phyloP scores from a whole-genome alignment of 2,329 filamentous ascomycete species.

The Chaetoscypha palmicola region DNA sequence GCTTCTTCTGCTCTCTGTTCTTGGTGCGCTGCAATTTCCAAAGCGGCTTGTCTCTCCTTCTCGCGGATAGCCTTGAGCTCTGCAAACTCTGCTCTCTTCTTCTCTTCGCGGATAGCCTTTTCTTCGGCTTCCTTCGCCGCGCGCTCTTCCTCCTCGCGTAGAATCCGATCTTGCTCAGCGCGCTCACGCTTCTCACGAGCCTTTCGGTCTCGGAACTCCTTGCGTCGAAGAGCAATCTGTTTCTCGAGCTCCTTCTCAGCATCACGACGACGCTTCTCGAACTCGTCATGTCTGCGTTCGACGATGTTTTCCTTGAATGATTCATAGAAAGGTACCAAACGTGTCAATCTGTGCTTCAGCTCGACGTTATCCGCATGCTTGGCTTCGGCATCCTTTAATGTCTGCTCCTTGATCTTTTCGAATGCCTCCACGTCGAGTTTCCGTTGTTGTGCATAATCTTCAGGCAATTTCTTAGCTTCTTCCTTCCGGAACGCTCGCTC shows the following conservation, averaged over 20 bases:
- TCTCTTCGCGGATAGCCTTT: slow-evolving; percentile 70
- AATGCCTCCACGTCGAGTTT: slow-evolving; percentile 73
- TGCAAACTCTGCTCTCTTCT: slow-evolving; percentile 64
- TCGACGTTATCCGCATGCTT: slow-evolving; percentile 92
- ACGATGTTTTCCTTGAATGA: slow-evolving; percentile 74
- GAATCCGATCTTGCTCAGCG: slow-evolving; percentile 73
- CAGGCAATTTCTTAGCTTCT: slow-evolving; percentile 82
- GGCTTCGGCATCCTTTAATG: slow-evolving; percentile 68
- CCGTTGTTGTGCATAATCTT: slow-evolving; percentile 79
- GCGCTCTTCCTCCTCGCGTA: slow-evolving; percentile 81
- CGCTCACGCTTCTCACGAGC: slow-evolving; percentile 75
- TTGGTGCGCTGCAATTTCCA: slow-evolving; percentile 62
- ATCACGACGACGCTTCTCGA: slow-evolving; percentile 85
- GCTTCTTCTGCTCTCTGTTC: slow-evolving; percentile 83
- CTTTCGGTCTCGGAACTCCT: slow-evolving; percentile 78
- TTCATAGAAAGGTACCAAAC: slow-evolving; percentile 80
- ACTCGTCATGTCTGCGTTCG: slow-evolving; percentile 85
- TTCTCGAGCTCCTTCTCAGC: slow-evolving; percentile 90
- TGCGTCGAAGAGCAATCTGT: slow-evolving; percentile 80
- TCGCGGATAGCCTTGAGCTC: slow-evolving; percentile 60
- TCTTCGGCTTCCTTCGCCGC: slow-evolving; percentile 78
- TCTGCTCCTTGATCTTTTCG: slow-evolving; percentile 70
- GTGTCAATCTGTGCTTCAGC: slow-evolving; percentile 84
- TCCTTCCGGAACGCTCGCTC: slow-evolving; percentile 96
- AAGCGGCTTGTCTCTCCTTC: slow-evolving; percentile 59